A percentile compares a stretch with the other conserved stretches of the same genome.
Evolutionary conservation across 1,284 basidiomycete genomes (phyloP).

Genomic region (Ganoderma lucidum): DNA sequence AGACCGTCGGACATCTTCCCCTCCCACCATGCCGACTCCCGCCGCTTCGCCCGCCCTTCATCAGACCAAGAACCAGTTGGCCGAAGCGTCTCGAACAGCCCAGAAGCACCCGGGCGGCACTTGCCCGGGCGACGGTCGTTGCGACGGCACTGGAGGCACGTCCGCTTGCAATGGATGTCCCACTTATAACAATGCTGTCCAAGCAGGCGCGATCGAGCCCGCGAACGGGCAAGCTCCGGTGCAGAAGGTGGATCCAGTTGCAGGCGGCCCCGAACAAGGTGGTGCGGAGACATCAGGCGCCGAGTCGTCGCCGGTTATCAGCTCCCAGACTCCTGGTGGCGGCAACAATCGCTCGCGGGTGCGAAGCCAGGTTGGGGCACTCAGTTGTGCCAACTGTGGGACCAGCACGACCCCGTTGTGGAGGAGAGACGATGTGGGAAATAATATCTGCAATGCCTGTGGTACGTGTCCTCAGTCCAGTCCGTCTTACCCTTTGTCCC

Average conservation of each 20-base stretch:
- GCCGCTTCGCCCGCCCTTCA: slow-evolving; percentile 41
- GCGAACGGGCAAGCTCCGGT: slow-evolving; percentile 25
- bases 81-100: slow-evolving; percentile 33
- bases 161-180: slow-evolving; percentile 93
- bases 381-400: slow-evolving; percentile 91
- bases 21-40: slow-evolving; percentile 43
- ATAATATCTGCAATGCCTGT: slow-evolving; percentile 93
- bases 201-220: slow-evolving; percentile 42
- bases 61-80: slow-evolving; percentile 25
- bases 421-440: slow-evolving; percentile 93
- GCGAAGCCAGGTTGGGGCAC: slow-evolving; percentile 72
- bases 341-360: slow-evolving; percentile 42
- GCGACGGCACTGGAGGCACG: slow-evolving; percentile 94
- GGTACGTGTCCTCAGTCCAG: slow-evolving; percentile 64
- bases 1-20: slow-evolving; percentile 39
- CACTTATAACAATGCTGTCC: slow-evolving; percentile 87
- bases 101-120: slow-evolving; percentile 64
- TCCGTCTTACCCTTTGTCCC: slow-evolving; percentile 22
- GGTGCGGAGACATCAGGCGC: slow-evolving; percentile 32
- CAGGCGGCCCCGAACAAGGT: slow-evolving; percentile 19
- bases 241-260: slow-evolving; percentile 21
- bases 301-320: slow-evolving; percentile 39
- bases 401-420: slow-evolving; percentile 95
- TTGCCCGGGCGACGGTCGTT: slow-evolving; percentile 94
- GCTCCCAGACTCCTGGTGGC: slow-evolving; percentile 32